Evolutionary conservation across 768 basidiomycete genomes (phyloP), one percentile per base, ranked within the genome.

Genomic region (Amanita muscaria): DNA sequence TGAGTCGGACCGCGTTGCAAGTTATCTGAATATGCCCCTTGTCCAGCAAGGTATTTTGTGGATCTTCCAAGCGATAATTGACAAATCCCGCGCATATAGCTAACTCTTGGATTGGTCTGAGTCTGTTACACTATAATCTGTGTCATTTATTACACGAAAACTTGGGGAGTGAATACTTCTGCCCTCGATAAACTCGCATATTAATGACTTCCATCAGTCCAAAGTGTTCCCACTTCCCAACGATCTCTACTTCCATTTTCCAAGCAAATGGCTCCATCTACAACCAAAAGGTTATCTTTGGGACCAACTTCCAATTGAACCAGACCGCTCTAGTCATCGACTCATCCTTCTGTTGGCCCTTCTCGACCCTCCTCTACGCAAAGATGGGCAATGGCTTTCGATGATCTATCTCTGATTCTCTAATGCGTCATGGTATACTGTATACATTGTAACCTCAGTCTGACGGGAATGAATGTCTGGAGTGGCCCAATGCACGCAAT

Each of bases 341-440:
- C 12, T n/a, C 30, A 5, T 22, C 49, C 47, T 8, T 35, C 21
- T 25, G n/a, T 7, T 46, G 74, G 59, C 77, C 77, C 1, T 78
- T 80, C 57, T 78, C 76, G 1, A 77, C 71, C 0, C 51, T 77
- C 4, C 64, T 81, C 0, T 74, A 53, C 51, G 77, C 73, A 11
- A 70, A 77, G n/a, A 68, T 79, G 67, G 79, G 79, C 16, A 77
- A 68, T 50, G 78, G 77, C 14, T 63, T 82, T 35, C n/a, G n/a
- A n/a, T n/a, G n/a, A n/a, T n/a, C n/a, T n/a, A n/a, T n/a, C n/a
- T n/a, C n/a, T n/a, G n/a, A n/a, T n/a, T n/a, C n/a, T n/a, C n/a
- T n/a, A n/a, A n/a, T n/a, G n/a, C n/a, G n/a, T n/a, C n/a, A 8
- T 37, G 75, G 73, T 72, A 37, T 47, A 82, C 76, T 74, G 58